Percentiles rank a stretch among this genome's conserved stretches.
These are phyloP conservation scores for Secale cereale DNA, from an alignment of 176 grass and related monocot genomes.

Conservation along the genomic window DNA sequence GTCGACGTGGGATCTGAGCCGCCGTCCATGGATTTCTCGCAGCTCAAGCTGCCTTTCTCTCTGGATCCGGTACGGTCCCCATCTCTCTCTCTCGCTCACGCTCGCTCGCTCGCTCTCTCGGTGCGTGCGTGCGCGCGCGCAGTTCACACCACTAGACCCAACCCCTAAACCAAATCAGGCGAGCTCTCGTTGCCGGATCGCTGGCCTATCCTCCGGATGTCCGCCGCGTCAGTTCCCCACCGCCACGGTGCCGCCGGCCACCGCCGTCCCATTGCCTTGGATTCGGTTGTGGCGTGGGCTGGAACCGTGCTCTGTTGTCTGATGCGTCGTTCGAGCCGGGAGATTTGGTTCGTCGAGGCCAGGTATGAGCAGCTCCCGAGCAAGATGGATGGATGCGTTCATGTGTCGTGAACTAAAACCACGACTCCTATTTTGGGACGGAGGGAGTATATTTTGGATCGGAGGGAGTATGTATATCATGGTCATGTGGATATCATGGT, in stretches of 20 bases:
- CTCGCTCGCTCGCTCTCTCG: background rate
- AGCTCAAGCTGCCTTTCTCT: background rate
- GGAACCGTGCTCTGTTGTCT: background rate
- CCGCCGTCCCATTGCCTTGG: background rate
- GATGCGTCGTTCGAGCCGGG: background rate
- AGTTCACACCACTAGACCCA: background rate
- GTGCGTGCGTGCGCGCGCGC: accelerated
- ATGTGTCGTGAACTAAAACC: too few relatives aligned
- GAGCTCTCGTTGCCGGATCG: background rate
- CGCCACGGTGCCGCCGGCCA: conserved; percentile 19
- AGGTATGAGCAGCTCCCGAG: background rate
- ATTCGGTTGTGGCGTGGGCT: background rate
- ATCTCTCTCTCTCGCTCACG: background rate
- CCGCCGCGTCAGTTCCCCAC: background rate
- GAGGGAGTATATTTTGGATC: too few relatives aligned
- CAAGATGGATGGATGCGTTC: background rate
- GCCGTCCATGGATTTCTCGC: background rate
- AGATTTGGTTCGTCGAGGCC: background rate
- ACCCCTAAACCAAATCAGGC: background rate
- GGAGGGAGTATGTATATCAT: too few relatives aligned
- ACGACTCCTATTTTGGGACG: too few relatives aligned
- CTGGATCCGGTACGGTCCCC: background rate
- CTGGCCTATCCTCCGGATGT: background rate
- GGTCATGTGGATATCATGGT: background rate
- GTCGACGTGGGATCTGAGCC: too few relatives aligned